These are phyloP conservation scores for Podosphaera xanthii DNA, from an alignment of 2,329 filamentous ascomycete genomes.

Conservation along the genomic window DNA sequence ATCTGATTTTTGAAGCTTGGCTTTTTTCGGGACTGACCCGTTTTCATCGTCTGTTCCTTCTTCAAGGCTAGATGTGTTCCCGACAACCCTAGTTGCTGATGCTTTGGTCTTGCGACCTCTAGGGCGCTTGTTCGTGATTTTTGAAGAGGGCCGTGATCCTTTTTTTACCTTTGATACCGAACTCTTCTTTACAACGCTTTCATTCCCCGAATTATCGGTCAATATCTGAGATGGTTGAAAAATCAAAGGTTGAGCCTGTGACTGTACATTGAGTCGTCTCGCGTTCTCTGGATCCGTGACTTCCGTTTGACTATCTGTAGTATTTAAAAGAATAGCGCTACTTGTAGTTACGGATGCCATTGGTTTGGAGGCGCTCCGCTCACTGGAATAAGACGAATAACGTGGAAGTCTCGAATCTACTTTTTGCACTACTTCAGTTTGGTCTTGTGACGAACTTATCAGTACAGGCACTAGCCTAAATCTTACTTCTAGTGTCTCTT, in stretches of 20 bases:
- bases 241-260: no score
- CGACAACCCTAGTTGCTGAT: constrained; percentile 9
- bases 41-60: constrained; percentile 26
- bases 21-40: constrained; percentile 36
- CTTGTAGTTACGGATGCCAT: no score
- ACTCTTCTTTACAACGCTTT: constrained; percentile 4
- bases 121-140: constrained; percentile 12
- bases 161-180: constrained; percentile 7
- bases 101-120: constrained; percentile 9
- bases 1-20: constrained; percentile 50
- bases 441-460: constrained; percentile 18
- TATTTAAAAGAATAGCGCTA: no score
- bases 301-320: no score
- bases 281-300: no score
- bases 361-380: no score
- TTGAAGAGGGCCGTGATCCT: constrained; percentile 12
- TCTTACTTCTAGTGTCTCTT: constrained; percentile 83
- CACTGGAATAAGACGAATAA: no score
- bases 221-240: not conserved
- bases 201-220: constrained; percentile 5
- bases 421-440: not conserved
- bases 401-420: no score
- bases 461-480: constrained; percentile 61
- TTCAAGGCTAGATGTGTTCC: constrained; percentile 55
- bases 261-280: no score